Base-by-base conservation (phyloP, 2,329 filamentous ascomycete genomes). In the Sarocladium oryzae region DNA sequence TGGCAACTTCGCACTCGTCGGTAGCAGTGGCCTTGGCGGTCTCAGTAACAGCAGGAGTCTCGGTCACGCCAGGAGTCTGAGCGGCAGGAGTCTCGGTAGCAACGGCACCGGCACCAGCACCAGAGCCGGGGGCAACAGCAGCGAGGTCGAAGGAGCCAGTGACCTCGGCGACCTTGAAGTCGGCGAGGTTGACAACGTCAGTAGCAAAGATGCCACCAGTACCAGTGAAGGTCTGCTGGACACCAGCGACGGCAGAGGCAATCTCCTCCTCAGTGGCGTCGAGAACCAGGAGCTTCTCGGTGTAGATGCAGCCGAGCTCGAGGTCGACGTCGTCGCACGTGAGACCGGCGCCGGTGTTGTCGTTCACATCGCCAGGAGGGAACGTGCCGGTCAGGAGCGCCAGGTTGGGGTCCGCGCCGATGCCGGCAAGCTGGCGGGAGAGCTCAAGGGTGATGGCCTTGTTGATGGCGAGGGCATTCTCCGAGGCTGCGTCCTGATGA, bases 401-500 rank as follows among this genome's bases (percentile, higher is more conserved):
- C 32, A 78, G 68, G 45, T 75, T 68, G 15, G 82, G 80, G 62
- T 87, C 78, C 26, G 78, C 84, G 13, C 84, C 83, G 55, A 86
- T 72, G 4, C 71, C 67, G 18, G 75, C 73, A 49, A 86, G 77
- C 66, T 85, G 79, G 50, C 70, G 66, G 16, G 83, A 82, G 3
- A 85, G 69, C 40, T 73, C 74, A 6, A 84, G 69, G 43, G 79
- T 75, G 56, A 85, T 78, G 32, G 71, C 69, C 69, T 84, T 84
- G 72, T 86, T 86, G 45, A 71, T 67, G 1, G 63, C 74, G 13
- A 75, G 73, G 11, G 82, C 79, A 37, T 74, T 75, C 2, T 72
- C 61, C 1, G 79, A 79, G 18, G 83, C 84, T 24, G 84, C 81
- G 62, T 87, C 84, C 67, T 87, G 82, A 66, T 86, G 83, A 66